These are phyloP conservation scores for Talinum fruticosum DNA, from an alignment of 148 eudicot genomes.

Conservation along the genomic window DNA sequence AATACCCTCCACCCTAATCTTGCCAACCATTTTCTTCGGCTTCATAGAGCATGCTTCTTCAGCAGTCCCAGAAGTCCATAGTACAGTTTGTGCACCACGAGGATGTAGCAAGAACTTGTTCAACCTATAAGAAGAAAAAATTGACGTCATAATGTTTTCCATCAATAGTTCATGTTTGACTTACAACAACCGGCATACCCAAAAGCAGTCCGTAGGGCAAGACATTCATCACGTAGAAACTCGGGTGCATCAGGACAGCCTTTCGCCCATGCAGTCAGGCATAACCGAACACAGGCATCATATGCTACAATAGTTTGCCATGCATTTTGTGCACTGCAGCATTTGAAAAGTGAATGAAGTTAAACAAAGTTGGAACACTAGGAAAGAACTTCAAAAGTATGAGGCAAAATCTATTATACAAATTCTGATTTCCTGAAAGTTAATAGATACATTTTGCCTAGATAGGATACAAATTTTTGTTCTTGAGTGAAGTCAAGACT, in stretches of 20 bases:
- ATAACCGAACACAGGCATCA: constrained; percentile 83
- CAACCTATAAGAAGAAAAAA: constrained; percentile 37
- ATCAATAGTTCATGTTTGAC: neutral
- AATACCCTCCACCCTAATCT: constrained; percentile 77
- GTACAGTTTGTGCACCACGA: constrained; percentile 41
- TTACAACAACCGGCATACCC: constrained; percentile 47
- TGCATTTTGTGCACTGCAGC: constrained; percentile 66
- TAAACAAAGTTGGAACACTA: neutral
- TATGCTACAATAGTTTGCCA: constrained; percentile 78
- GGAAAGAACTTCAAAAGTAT: neutral
- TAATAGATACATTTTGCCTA: neutral
- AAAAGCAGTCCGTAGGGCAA: constrained; percentile 67
- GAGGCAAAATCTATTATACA: neutral
- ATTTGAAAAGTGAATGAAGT: neutral
- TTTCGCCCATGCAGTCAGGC: constrained; percentile 78
- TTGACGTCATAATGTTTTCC: neutral
- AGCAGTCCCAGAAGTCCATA: constrained; percentile 24
- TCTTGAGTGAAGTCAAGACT: neutral
- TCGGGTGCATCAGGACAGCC: constrained; percentile 81
- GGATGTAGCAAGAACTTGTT: constrained; percentile 72
- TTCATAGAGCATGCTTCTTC: constrained; percentile 49
- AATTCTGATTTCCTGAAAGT: neutral
- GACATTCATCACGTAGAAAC: constrained; percentile 73
- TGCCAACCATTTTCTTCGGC: constrained; percentile 51
- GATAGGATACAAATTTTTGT: neutral